These are phyloP conservation scores for Quercus glauca DNA, from an alignment of 306 rosid genomes.

Conservation along the genomic window DNA sequence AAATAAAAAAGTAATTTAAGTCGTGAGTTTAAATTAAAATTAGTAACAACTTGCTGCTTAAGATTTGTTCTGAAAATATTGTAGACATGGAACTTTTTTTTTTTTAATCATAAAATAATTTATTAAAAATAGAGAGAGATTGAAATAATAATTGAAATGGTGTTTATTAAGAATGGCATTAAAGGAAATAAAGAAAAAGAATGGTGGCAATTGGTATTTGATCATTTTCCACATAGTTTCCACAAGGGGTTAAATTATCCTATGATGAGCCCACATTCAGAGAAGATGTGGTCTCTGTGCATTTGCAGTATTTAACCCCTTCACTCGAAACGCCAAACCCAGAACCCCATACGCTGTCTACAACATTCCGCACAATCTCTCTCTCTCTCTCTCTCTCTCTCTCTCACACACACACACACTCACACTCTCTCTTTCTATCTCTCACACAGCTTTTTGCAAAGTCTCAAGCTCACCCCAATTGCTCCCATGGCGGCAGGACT, in stretches of 20 bases:
- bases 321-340: neutral
- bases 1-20: no score
- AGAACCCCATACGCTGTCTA: neutral
- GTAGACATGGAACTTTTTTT: no score
- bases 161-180: neutral
- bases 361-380: neutral
- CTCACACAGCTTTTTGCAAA: neutral
- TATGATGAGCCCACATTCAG: no score
- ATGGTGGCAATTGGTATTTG: neutral
- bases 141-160: no score
- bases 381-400: neutral
- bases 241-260: neutral
- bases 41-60: no score
- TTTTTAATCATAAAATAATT: no score
- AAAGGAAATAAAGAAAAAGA: neutral
- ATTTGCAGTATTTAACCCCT: neutral
- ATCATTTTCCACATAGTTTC: neutral
- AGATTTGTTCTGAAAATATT: no score
- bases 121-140: no score
- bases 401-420: neutral
- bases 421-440: constrained; percentile 5
- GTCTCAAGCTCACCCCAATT: neutral
- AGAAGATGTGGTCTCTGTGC: constrained; percentile 25
- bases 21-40: no score
- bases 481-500: constrained; percentile 73